These are phyloP conservation scores for Chytriomyces confervae DNA, from an alignment of 192 early-diverging fungal genomes.

Conservation along the genomic window DNA sequence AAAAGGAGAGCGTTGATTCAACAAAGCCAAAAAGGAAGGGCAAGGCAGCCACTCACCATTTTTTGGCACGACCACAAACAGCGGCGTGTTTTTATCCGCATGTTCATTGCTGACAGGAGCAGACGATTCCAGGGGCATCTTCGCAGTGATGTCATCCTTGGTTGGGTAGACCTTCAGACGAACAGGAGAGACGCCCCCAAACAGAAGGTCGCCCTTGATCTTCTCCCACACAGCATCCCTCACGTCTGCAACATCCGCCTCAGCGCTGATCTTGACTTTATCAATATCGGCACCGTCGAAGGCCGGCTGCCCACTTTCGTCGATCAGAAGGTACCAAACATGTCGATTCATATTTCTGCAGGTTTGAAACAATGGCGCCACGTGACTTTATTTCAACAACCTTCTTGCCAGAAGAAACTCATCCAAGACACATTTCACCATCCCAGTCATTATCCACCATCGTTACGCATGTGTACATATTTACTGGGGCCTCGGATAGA, in stretches of 20 bases:
- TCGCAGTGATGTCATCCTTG: neutral
- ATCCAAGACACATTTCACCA: neutral
- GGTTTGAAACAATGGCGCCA: too few species aligned
- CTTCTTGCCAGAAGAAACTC: too few species aligned
- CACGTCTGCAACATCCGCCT: neutral
- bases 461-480: neutral
- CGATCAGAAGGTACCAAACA: constrained; percentile 12
- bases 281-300: too few species aligned
- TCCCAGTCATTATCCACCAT: neutral
- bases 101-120: neutral
- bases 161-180: neutral
- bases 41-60: neutral
- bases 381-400: too few species aligned
- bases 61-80: neutral
- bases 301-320: neutral
- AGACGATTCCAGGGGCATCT: neutral
- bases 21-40: too few species aligned
- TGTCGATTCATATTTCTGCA: neutral
- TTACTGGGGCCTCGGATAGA: neutral
- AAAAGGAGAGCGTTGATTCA: too few species aligned
- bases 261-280: too few species aligned
- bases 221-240: constrained; percentile 4
- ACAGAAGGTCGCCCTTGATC: neutral
- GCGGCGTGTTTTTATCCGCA: neutral
- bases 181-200: neutral